Evolutionary conservation across 163 green algal species (phyloP).

Genomic region (Chloroidium sp.): DNA sequence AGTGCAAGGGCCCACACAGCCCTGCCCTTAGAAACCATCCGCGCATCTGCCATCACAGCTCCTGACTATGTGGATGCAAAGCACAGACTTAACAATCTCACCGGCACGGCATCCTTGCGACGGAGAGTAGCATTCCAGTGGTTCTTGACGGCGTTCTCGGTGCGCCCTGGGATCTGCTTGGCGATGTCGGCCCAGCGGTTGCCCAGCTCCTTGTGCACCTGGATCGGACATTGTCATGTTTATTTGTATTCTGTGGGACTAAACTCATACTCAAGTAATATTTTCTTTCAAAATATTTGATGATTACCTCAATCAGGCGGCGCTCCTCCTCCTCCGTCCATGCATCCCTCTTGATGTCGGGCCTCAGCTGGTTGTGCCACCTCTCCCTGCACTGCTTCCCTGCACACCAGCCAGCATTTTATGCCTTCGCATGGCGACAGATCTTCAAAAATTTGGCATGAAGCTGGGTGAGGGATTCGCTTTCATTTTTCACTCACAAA

Average conservation of each 20-base stretch:
- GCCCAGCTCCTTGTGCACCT: constrained; percentile 6
- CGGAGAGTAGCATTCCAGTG: constrained; percentile 75
- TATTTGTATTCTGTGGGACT: not conserved
- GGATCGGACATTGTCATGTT: not conserved
- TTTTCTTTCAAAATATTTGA: too few relatives aligned
- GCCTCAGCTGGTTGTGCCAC: constrained; percentile 78
- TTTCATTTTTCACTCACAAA: not conserved
- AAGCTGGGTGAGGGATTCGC: not conserved
- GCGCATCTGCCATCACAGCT: not conserved
- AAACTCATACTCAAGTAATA: not conserved
- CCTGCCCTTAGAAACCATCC: not conserved
- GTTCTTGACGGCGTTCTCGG: constrained; percentile 84
- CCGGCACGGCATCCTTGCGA: constrained; percentile 20
- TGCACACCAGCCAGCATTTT: constrained; percentile 4
- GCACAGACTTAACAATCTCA: not conserved
- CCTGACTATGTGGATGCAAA: not conserved
- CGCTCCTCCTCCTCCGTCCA: constrained; percentile 69
- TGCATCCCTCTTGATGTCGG: constrained; percentile 68
- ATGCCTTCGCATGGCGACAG: too few relatives aligned
- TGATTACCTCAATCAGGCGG: constrained; percentile 35
- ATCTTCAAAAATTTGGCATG: not conserved
- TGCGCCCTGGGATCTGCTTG: constrained; percentile 59
- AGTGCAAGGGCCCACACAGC: not conserved
- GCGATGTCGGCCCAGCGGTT: constrained; percentile 67
- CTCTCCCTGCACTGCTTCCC: constrained; percentile 80